Conservation (phyloP, 1,284 basidiomycete genomes). For the Leccinum pachyderme region DNA sequence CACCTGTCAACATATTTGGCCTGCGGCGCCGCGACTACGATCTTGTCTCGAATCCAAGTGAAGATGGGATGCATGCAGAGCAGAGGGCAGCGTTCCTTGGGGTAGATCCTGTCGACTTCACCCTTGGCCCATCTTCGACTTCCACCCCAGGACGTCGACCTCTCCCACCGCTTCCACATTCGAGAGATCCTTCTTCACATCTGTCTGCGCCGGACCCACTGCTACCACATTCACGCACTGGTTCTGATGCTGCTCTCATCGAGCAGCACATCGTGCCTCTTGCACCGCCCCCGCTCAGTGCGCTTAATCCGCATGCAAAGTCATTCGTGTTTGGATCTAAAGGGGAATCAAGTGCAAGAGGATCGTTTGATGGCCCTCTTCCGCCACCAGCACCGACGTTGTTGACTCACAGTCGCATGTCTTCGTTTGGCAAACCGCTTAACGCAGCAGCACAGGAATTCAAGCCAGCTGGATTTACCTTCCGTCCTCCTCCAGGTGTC, state of each 20-base stretch:
- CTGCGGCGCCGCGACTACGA: slow-evolving; percentile 53
- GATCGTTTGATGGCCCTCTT: slow-evolving; percentile 30
- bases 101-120: slow-evolving; percentile 36
- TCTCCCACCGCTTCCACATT: slow-evolving; percentile 62
- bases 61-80: slow-evolving; percentile 51
- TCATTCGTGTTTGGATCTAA: slow-evolving; percentile 70
- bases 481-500: slow-evolving; percentile 63
- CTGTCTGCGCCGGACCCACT: slow-evolving; percentile 61
- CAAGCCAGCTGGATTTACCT: slow-evolving; percentile 68
- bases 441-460: slow-evolving; percentile 79
- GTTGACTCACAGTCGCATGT: slow-evolving; percentile 51
- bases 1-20: slow-evolving; percentile 51
- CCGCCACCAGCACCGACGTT: slow-evolving; percentile 39
- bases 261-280: slow-evolving; percentile 12
- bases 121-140: slow-evolving; percentile 36
- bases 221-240: slow-evolving; percentile 58
- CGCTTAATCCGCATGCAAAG: slow-evolving; percentile 75
- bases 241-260: slow-evolving; percentile 36
- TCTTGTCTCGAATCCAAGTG: slow-evolving; percentile 79
- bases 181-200: slow-evolving; percentile 59
- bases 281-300: slow-evolving; percentile 24
- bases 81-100: slow-evolving; percentile 45
- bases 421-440: slow-evolving; percentile 64
- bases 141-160: slow-evolving; percentile 42
- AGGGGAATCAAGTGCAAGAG: slow-evolving; percentile 32